Evolutionary conservation across 192 early-diverging fungal genomes (phyloP), one percentile per base, ranked within the genome.

Genomic region (Bifiguratus adelaidae): DNA sequence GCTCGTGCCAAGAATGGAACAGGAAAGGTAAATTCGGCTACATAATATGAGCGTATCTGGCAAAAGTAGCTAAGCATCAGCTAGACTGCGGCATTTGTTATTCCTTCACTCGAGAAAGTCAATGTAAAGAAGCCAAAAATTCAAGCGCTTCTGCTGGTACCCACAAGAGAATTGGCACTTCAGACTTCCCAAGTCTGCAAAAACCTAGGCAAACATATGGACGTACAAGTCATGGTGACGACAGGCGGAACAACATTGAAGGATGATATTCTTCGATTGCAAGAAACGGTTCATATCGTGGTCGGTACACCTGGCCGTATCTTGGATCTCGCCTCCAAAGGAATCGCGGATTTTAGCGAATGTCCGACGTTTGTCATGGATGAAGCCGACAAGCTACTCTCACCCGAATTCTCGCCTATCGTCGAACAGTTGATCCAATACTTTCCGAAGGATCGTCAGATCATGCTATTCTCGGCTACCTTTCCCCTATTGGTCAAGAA

Each of bases 101-200:
- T 99, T 53, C 95, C 95, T 4, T 78, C 85, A 1, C 71, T 99
- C 42, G 95, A 99, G 60, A 94, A 93, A 69, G 75, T 94, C 47
- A 86, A 93, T 60, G 71, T 81, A 9, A 79, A 85, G 48, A 85
- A 89, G 56, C 73, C 75, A 29, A 82, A 86, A 40, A 84, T 97
- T 60, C 95, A 99, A 70, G 90, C 89, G 19, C 67, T 97, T 7
- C 76, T 99, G 35, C 70, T 99, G 12, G 93, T 97, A 4, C 95
- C 95, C 2, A 99, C 95, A 2, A 75, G 95, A 59, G 95, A 99
- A 67, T 75, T 99, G 59, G 95, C 95, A 1, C 78, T 99, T 42
- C 95, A 99, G 70, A 99, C 95, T n/a, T 89, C 95, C 3, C 95
- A 99, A 64, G 95, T 99, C 27, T 93, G 89, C 70, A 94, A 96